Evolutionary conservation across 805 yeast species (phyloP).

Genomic region (Yarrowia yakushimensis): DNA sequence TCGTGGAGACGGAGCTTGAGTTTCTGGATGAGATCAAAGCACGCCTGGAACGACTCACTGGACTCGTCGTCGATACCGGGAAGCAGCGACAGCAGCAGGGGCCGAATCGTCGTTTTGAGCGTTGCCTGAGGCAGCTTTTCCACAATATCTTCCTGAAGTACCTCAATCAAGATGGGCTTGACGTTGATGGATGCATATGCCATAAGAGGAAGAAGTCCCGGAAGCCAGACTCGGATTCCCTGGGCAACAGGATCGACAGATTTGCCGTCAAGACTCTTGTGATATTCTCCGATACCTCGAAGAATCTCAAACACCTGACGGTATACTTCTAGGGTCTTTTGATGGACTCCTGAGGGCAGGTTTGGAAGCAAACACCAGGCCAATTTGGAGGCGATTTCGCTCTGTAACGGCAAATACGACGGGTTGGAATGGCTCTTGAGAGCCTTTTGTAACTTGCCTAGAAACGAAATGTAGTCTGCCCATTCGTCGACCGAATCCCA

Average conservation of each 20-base stretch:
- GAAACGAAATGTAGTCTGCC: conserved; percentile 95
- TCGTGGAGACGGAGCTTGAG: conserved; percentile 57
- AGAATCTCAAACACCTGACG: conserved; percentile 61
- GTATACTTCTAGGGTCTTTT: conserved; percentile 78
- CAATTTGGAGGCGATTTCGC: conserved; percentile 64
- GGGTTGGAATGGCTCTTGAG: conserved; percentile 49
- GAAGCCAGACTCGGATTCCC: conserved; percentile 61
- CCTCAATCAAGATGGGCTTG: conserved; percentile 67
- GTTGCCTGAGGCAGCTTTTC: conserved; percentile 46
- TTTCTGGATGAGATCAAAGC: conserved; percentile 56
- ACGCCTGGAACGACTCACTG: conserved; percentile 69
- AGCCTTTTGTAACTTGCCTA: conserved; percentile 74
- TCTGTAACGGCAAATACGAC: conserved; percentile 58
- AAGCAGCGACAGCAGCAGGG: conserved; percentile 67
- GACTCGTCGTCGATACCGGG: conserved; percentile 94
- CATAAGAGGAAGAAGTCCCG: conserved; percentile 87
- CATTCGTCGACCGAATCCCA: conserved; percentile 89
- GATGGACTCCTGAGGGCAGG: conserved; percentile 94
- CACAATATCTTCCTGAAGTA: conserved; percentile 56
- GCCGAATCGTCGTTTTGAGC: conserved; percentile 57
- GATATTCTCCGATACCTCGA: conserved; percentile 50
- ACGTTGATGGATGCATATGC: conserved; percentile 86
- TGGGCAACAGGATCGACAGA: conserved; percentile 12
- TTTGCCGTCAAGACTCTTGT: conserved; percentile 38
- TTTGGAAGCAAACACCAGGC: conserved; percentile 76